Base-by-base conservation (phyloP, 495 filamentous ascomycete genomes). In the Mytilinidion resinicola region DNA sequence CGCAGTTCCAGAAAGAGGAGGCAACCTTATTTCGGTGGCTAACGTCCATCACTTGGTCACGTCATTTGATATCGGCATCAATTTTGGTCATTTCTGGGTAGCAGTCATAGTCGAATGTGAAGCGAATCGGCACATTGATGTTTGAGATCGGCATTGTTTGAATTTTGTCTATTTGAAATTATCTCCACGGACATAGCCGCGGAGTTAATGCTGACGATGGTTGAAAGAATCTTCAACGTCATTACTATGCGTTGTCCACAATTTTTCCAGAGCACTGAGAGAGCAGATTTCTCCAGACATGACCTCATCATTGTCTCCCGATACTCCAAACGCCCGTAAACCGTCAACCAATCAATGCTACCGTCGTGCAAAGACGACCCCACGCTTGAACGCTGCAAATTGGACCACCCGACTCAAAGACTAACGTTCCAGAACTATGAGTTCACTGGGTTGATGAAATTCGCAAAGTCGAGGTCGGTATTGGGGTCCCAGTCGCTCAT, bases 381-480 rank as follows among this genome's bases (percentile, higher is more conserved):
- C 12, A 61, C 51, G 62, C 58, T 65, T 58, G 51, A 65, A 65
- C 62, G 62, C 62, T 61, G 48, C 38, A 65, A 38, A 57, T 12
- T 48, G 21, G 37, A 54, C 35, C 43, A 12, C 48, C 47, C 9
- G 34, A 47, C 14, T 19, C 54, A 25, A 43, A 38, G 52, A 49
- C 21, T 33, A 50, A 39, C 14, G 14, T 37, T 47, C 7, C 33
- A 19, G 9, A 46, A 54, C 63, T 52, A 66, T 51, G 60, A 53
- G 42, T 39, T 54, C 11, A 65, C 59, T 14, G 48, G 60, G 35
- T 63, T 46, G 53, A 67, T 67, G 44, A 67, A 67, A 55, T 54
- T 65, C 51, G 43, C 64, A 47, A 67, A 67, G 30, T 67, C 65
- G 3, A 67, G 41, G 15, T 67, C 65, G 37, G 15, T 61, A 14